Evolutionary conservation across 495 filamentous ascomycete species (phyloP).

Genomic region (Xylaria venustula): DNA sequence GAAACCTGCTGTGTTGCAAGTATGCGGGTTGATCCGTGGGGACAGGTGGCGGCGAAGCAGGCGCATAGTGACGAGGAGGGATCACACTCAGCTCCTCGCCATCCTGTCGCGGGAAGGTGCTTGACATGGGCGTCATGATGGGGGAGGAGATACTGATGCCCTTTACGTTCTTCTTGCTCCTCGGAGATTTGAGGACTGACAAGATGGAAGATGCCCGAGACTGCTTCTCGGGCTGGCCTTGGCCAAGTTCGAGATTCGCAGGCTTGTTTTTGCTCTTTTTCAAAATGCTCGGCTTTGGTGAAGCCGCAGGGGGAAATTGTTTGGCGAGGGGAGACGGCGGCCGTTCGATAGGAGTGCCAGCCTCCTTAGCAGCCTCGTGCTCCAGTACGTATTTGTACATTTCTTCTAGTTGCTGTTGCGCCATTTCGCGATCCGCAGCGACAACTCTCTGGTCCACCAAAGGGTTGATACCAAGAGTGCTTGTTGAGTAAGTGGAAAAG

Average conservation of each 20-base stretch:
- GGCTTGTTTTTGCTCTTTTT: slow-evolving; percentile 45
- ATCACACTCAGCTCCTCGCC: slow-evolving; percentile 52
- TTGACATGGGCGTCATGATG: slow-evolving; percentile 55
- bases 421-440: slow-evolving; percentile 65
- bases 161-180: slow-evolving; percentile 40
- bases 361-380: slow-evolving; percentile 71
- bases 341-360: slow-evolving; percentile 33
- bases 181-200: slow-evolving; percentile 52
- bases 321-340: slow-evolving; percentile 30
- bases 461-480: slow-evolving; percentile 37
- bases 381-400: slow-evolving; percentile 91
- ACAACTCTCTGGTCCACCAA: slow-evolving; percentile 73
- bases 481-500: slow-evolving; percentile 42
- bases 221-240: slow-evolving; percentile 41
- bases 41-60: slow-evolving; percentile 45
- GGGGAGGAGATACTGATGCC: slow-evolving; percentile 53
- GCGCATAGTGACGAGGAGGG: slow-evolving; percentile 48
- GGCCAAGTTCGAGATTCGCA: slow-evolving; percentile 41
- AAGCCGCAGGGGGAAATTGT: slow-evolving; percentile 12
- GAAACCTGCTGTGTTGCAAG: slow-evolving; percentile 21
- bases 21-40: slow-evolving; percentile 44
- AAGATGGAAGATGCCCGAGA: slow-evolving; percentile 53
- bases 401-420: slow-evolving; percentile 79
- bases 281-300: slow-evolving; percentile 32
- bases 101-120: slow-evolving; percentile 46